Base-by-base conservation (phyloP, 2,329 filamentous ascomycete genomes). In the Coniochaeta ligniaria region DNA sequence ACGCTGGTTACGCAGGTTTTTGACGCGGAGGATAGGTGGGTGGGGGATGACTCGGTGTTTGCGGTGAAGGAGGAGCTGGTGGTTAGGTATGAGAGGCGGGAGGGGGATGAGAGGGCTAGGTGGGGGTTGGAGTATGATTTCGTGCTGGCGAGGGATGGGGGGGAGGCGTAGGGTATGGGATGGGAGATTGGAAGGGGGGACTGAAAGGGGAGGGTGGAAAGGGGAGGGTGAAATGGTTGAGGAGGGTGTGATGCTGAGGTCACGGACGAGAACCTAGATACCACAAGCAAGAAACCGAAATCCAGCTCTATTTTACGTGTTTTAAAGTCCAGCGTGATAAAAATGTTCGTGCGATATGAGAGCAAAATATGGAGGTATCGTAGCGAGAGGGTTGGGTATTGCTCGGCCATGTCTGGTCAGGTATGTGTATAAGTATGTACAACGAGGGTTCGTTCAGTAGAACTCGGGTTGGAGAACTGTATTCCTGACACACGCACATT, bases 1-100 rank as follows among this genome's bases (percentile, higher is more conserved):
- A 79, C 87, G 0, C 80, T 96, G 57, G 88, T 87, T 0, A 90
- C 87, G 0, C 87, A 91, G 68, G 83, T 90, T 58, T 90, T 89
- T 69, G 86, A 89, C 70, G 75, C 79, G 58, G 75, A 78, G 57
- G 80, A 84, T 69, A 76, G 82, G 63, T 86, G 88, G 65, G 74
- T 89, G n/a, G 63, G 65, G 22, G 71, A 74, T 35, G 75, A 78
- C 62, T 67, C 72, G 0, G 76, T 77, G 0, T 78, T 75, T 65
- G 75, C 74, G 1, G 75, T 77, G 16, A 77, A 77, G 69, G 69
- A 75, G 35, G 72, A 71, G 28, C 64, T 77, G 20, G 65, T 72
- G 7, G 70, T 76, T 3, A 64, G 70, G 22, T 76, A 76, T 62
- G 65, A 63, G 59, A 69, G 70, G 7, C 61, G 64, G 14, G 60